Evolutionary conservation across 345 rosid species (phyloP).

Genomic region (Ailanthus altissimus): DNA sequence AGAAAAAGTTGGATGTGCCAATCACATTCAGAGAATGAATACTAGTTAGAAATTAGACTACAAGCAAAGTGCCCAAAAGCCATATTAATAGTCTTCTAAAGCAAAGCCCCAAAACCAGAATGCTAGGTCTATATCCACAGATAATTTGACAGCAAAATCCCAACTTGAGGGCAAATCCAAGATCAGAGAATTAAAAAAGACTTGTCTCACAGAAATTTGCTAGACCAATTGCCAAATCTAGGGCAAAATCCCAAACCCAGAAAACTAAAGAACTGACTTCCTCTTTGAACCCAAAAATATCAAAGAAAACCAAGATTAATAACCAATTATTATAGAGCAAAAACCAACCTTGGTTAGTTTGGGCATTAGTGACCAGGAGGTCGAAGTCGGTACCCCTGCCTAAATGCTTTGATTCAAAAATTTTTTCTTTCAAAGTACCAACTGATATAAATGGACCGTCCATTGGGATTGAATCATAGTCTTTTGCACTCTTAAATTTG

Average conservation of each 20-base stretch:
- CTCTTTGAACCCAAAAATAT: constrained; percentile 1
- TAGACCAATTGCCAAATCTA: neutral
- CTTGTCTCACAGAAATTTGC: too few relatives aligned
- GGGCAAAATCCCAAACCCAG: constrained; percentile 11
- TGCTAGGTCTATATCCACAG: neutral
- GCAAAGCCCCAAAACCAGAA: neutral
- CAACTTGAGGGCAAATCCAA: neutral
- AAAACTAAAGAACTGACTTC: neutral
- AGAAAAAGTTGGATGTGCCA: neutral
- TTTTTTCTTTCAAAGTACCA: constrained; percentile 98
- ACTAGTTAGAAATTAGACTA: neutral
- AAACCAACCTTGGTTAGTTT: constrained; percentile 98
- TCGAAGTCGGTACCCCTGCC: constrained; percentile 98
- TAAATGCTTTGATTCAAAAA: constrained; percentile 98
- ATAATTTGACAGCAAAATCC: neutral
- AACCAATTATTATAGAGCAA: constrained; percentile 28
- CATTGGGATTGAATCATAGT: constrained; percentile 86
- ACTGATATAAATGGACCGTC: constrained; percentile 98
- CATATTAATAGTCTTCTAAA: neutral
- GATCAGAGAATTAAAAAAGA: neutral
- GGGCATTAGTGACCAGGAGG: constrained; percentile 97
- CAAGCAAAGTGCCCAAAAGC: neutral
- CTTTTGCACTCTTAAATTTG: constrained; percentile 99
- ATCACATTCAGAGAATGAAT: neutral
- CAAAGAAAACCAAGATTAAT: neutral